Evolutionary conservation across 2,329 filamentous ascomycete genomes (phyloP).

Genomic region (Diaporthe batatas): DNA sequence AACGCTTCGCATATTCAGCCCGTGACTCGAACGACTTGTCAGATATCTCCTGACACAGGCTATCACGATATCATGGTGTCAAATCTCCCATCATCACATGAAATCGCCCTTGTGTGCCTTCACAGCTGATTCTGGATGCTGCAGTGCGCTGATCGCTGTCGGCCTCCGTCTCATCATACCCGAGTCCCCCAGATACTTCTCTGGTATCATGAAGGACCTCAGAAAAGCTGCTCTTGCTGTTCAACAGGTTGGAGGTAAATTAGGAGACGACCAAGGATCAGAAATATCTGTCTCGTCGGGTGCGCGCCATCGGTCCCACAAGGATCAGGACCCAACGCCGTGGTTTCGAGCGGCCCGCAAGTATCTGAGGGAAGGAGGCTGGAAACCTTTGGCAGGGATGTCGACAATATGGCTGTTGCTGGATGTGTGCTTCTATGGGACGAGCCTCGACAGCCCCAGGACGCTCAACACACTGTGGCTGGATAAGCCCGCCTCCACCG

Average conservation of each 20-base stretch:
- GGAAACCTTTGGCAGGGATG: constrained; percentile 53
- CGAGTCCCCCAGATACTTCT: constrained; percentile 58
- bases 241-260: constrained; percentile 19
- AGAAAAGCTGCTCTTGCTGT: constrained; percentile 40
- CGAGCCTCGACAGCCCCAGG: constrained; percentile 60
- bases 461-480: constrained; percentile 56
- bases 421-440: constrained; percentile 68
- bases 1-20: not conserved
- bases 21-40: not conserved
- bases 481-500: constrained; percentile 19
- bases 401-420: constrained; percentile 65
- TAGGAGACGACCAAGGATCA: constrained; percentile 13
- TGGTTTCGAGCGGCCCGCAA: constrained; percentile 43
- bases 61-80: not conserved
- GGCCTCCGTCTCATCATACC: constrained; percentile 64
- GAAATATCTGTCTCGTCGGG: constrained; percentile 19
- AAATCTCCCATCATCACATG: not conserved
- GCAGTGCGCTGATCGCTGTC: constrained; percentile 60
- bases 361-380: constrained; percentile 50
- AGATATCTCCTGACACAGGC: not conserved
- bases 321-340: constrained; percentile 4
- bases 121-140: not conserved
- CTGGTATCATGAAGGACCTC: constrained; percentile 42
- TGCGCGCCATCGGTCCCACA: not conserved
- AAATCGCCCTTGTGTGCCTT: not conserved